Percentiles rank a stretch among this genome's conserved stretches.
Evolutionary conservation across 768 basidiomycete genomes (phyloP).

Genomic region (Podaxis sp.): DNA sequence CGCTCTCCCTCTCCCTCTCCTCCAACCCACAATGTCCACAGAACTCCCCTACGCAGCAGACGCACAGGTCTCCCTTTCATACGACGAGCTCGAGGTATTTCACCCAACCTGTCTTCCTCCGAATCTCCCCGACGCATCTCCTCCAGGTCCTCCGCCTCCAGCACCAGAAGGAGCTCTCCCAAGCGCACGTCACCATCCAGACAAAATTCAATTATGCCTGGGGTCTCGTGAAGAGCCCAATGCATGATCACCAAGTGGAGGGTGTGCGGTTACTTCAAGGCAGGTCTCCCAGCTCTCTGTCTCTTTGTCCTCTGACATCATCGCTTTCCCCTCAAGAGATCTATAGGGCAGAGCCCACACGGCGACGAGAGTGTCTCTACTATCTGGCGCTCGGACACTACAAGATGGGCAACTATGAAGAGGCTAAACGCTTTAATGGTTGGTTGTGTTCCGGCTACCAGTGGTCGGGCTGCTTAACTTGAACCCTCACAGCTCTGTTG

Average conservation of each 20-base stretch:
- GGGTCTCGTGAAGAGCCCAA: constrained; percentile 93
- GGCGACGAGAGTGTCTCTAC: constrained; percentile 93
- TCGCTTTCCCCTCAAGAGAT: constrained; percentile 59
- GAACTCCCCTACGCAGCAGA: constrained; percentile 96
- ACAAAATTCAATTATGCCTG: constrained; percentile 98
- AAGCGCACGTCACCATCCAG: constrained; percentile 87
- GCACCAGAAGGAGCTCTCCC: constrained; percentile 84
- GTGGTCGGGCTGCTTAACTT: neutral
- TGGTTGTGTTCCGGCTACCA: constrained; percentile 26
- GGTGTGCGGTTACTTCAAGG: constrained; percentile 93
- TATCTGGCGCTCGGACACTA: constrained; percentile 96
- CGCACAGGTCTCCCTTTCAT: constrained; percentile 84
- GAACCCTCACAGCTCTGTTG: constrained; percentile 59
- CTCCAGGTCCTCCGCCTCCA: constrained; percentile 79
- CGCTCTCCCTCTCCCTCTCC: constrained; percentile 18
- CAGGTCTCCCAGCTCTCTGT: constrained; percentile 23
- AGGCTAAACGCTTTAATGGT: constrained; percentile 94
- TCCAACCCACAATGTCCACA: constrained; percentile 51
- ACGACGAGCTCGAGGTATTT: constrained; percentile 85
- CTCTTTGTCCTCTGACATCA: constrained; percentile 14
- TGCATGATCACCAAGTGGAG: constrained; percentile 83
- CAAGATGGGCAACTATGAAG: constrained; percentile 94
- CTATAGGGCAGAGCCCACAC: constrained; percentile 81
- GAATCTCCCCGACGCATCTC: neutral
- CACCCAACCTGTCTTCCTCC: neutral